Conservation (phyloP, 345 rosid genomes). For the Kandelia obovata region DNA sequence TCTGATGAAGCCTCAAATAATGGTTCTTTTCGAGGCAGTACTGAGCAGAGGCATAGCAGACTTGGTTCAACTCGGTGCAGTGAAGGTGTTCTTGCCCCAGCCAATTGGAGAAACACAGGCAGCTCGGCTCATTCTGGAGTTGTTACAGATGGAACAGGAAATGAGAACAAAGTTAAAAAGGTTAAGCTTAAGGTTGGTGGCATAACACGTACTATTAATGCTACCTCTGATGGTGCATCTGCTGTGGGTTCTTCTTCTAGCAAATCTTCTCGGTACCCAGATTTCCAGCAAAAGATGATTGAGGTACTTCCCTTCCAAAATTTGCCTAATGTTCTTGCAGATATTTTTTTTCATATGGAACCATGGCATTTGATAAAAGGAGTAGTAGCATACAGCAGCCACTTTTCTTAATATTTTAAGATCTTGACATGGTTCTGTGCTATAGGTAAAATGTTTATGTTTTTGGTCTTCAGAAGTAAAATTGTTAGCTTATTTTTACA, state of each 20-base stretch:
- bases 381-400: background rate
- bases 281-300: conserved; percentile 14
- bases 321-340: background rate
- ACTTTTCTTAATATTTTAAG: background rate
- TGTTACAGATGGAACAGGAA: conserved; percentile 21
- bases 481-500: background rate
- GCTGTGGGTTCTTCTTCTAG: conserved; percentile 27
- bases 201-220: conserved; percentile 26
- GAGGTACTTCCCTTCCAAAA: conserved; percentile 21
- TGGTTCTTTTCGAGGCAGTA: conserved; percentile 46
- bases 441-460: background rate
- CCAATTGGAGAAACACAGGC: conserved; percentile 24
- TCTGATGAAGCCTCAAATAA: conserved; percentile 71
- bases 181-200: conserved; percentile 32
- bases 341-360: background rate
- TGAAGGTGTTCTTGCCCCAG: conserved; percentile 34
- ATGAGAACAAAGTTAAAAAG: conserved; percentile 30
- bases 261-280: conserved; percentile 26
- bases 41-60: conserved; percentile 30
- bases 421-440: background rate
- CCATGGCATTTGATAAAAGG: background rate
- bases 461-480: too few relatives aligned
- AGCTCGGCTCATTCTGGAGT: conserved; percentile 13
- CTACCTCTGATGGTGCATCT: conserved; percentile 33
- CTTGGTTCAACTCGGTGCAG: conserved; percentile 33